phyloP scores from a whole-genome alignment of 768 basidiomycete genomes.

The Holtermannia corniformis region DNA sequence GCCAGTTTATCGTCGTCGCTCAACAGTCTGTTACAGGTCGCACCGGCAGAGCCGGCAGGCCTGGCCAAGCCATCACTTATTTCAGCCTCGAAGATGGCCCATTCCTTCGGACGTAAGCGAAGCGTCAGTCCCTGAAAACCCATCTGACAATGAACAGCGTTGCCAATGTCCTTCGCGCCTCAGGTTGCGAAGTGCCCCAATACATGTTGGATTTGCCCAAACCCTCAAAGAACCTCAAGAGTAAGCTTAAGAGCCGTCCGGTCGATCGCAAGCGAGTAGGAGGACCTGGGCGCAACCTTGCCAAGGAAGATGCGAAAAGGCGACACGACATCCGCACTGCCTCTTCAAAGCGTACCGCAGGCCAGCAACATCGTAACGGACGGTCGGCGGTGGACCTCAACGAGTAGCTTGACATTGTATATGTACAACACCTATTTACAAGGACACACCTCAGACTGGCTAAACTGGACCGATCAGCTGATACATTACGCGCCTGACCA shows the following conservation, averaged over 20 bases:
- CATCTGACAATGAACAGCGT: too few relatives aligned
- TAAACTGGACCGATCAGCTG: constrained; percentile 37
- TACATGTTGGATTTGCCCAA: constrained; percentile 95
- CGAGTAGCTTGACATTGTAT: not conserved
- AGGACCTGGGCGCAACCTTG: constrained; percentile 42
- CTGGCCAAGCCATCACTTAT: constrained; percentile 89
- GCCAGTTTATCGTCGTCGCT: not conserved
- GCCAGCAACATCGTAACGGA: not conserved
- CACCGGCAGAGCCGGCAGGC: constrained; percentile 84
- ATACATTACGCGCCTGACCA: constrained; percentile 32
- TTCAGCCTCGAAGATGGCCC: constrained; percentile 91
- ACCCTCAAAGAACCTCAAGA: constrained; percentile 79
- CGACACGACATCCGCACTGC: constrained; percentile 15
- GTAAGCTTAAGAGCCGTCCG: constrained; percentile 66
- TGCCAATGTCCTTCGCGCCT: constrained; percentile 89
- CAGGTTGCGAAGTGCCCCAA: constrained; percentile 80
- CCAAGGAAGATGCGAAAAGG: constrained; percentile 27
- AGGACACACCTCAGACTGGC: not conserved
- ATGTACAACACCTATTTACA: not conserved
- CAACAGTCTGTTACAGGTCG: constrained; percentile 42
- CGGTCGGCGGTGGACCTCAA: not conserved
- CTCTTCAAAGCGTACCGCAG: not conserved
- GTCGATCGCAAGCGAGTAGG: constrained; percentile 59
- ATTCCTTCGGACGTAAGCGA: constrained; percentile 64
- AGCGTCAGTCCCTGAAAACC: not conserved